A percentile compares a stretch with the other conserved stretches of the same genome.
Evolutionary conservation across 2,329 filamentous ascomycete species (phyloP).

Genomic region (Botryotinia calthae): DNA sequence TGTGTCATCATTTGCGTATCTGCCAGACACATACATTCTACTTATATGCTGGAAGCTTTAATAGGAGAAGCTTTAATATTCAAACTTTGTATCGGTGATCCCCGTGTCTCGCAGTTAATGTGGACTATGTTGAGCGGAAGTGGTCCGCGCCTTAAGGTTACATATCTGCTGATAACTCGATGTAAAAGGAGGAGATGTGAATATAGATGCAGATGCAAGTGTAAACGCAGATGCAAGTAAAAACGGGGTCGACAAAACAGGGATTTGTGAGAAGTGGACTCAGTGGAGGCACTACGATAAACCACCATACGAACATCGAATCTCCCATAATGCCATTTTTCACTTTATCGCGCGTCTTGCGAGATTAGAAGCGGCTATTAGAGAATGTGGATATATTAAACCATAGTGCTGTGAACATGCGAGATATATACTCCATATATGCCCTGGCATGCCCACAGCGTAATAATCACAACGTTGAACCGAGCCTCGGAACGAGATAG

Average conservation of each 20-base stretch:
- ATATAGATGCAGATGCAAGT: neutral
- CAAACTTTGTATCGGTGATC: neutral
- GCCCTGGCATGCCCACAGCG: neutral
- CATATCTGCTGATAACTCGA: neutral
- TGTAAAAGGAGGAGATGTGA: neutral
- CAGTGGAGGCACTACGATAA: neutral
- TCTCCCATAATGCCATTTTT: constrained; percentile 8
- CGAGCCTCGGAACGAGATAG: neutral
- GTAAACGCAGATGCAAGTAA: neutral
- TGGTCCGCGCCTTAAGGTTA: neutral
- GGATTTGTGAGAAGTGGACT: neutral
- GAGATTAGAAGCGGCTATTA: constrained; percentile 9
- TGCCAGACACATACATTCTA: neutral
- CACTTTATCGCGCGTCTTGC: constrained; percentile 10
- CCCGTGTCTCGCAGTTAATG: neutral
- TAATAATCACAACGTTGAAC: neutral
- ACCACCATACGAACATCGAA: neutral
- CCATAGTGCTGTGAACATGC: neutral
- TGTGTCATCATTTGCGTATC: constrained; percentile 1
- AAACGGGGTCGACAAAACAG: neutral
- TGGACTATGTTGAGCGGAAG: neutral
- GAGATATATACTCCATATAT: neutral
- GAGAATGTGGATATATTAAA: neutral
- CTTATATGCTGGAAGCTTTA: neutral
- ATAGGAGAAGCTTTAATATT: neutral